Percentiles rank a stretch among this genome's conserved stretches.
phyloP scores from a whole-genome alignment of 139 green algal genomes.

The Bryopsis sp. region DNA sequence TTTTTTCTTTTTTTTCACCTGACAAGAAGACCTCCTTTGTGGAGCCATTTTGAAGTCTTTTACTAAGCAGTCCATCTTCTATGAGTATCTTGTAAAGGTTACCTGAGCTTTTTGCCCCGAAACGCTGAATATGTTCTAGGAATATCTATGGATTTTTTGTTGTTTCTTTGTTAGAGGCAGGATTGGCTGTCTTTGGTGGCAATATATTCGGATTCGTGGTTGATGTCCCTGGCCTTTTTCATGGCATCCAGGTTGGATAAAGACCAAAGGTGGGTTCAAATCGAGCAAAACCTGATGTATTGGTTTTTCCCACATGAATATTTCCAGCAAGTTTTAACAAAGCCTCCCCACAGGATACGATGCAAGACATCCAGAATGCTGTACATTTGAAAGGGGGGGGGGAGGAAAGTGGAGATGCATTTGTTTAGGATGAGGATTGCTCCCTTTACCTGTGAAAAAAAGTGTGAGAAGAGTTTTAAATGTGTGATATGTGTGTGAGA shows the following conservation, averaged over 20 bases:
- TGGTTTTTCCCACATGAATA: too few species aligned
- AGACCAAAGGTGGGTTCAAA: slow-evolving; percentile 57
- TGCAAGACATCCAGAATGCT: too few species aligned
- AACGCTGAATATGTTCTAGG: not conserved
- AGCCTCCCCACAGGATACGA: too few species aligned
- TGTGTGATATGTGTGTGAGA: too few species aligned
- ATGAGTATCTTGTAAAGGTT: not conserved
- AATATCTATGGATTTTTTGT: not conserved
- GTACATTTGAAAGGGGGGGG: too few species aligned
- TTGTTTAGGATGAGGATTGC: too few species aligned
- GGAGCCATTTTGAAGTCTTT: not conserved
- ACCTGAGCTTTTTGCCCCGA: not conserved
- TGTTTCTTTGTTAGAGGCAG: slow-evolving; percentile 32
- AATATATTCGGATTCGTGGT: slow-evolving; percentile 89
- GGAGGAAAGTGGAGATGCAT: too few species aligned
- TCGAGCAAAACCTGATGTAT: too few species aligned
- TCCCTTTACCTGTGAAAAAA: too few species aligned
- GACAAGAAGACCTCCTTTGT: not conserved
- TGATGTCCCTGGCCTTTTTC: slow-evolving; percentile 87
- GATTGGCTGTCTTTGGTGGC: slow-evolving; percentile 93
- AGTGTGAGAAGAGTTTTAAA: too few species aligned
- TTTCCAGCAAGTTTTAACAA: too few species aligned
- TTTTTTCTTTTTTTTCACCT: not conserved
- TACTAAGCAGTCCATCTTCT: not conserved
- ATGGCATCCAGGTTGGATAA: slow-evolving; percentile 76